These are phyloP conservation scores for maize (Zea mays) DNA, from an alignment of 176 grass and related monocot species.

Conservation along the genomic window DNA sequence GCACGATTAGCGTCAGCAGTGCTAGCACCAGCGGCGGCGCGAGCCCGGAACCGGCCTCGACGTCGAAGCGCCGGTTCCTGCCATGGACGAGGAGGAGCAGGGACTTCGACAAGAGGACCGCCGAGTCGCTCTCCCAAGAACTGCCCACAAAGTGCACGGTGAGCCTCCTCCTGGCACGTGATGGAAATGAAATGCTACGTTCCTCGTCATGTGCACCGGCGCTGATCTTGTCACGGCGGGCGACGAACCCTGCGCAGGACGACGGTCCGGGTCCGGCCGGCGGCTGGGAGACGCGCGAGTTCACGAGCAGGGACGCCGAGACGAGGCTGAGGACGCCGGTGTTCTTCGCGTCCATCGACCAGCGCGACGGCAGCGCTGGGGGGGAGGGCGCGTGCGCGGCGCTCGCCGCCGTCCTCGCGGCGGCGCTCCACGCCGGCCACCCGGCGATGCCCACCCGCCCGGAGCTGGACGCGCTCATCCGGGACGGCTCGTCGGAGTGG, in stretches of 20 bases:
- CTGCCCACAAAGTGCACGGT: conserved; percentile 39
- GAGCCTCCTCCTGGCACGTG: background rate
- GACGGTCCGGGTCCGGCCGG: conserved; percentile 33
- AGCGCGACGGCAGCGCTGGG: conserved; percentile 80
- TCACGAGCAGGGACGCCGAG: conserved; percentile 77
- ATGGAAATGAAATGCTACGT: background rate
- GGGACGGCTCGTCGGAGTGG: conserved; percentile 93
- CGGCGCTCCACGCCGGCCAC: conserved; percentile 60
- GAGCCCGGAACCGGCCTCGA: conserved; percentile 55
- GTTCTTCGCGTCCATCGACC: conserved; percentile 97
- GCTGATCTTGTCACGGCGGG: background rate
- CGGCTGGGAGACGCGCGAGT: conserved; percentile 68
- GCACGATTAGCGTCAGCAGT: conserved; percentile 44
- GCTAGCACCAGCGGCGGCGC: conserved; percentile 49
- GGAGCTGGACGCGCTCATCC: conserved; percentile 74
- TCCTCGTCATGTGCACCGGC: background rate
- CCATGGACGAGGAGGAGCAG: conserved; percentile 55
- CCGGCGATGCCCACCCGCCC: conserved; percentile 53
- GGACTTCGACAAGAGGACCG: conserved; percentile 45
- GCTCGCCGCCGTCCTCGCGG: conserved; percentile 75
- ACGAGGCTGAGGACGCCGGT: conserved; percentile 65
- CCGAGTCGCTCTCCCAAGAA: conserved; percentile 43
- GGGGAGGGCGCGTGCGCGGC: conserved; percentile 97
- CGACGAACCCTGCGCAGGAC: conserved; percentile 24
- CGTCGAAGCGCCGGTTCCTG: conserved; percentile 49